These are phyloP conservation scores for Tylopilus sp. DNA, from an alignment of 768 basidiomycete species.

Conservation along the genomic window DNA sequence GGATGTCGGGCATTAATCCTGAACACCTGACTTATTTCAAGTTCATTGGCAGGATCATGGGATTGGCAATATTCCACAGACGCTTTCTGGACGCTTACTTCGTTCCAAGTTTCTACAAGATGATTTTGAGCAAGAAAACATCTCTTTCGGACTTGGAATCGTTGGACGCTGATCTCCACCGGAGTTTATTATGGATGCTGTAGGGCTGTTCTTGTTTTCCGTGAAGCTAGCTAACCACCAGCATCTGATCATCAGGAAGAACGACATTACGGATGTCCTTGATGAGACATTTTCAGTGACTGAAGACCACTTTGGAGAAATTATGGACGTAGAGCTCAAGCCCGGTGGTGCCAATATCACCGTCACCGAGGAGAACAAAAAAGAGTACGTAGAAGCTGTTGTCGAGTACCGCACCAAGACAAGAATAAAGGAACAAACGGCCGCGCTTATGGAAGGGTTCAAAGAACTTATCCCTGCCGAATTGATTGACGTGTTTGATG, in stretches of 20 bases:
- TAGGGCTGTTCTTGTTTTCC: slow-evolving; percentile 26
- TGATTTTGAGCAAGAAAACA: slow-evolving; percentile 62
- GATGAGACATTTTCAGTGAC: slow-evolving; percentile 71
- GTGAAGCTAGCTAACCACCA: neutral
- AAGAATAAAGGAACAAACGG: slow-evolving; percentile 80
- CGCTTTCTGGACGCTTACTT: slow-evolving; percentile 80
- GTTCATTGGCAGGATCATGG: slow-evolving; percentile 72
- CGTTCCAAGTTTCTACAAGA: slow-evolving; percentile 78
- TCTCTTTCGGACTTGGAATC: slow-evolving; percentile 63
- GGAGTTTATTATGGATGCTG: slow-evolving; percentile 75
- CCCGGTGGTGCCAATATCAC: slow-evolving; percentile 55
- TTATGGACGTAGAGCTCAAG: slow-evolving; percentile 63
- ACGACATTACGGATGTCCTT: slow-evolving; percentile 71
- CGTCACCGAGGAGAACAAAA: slow-evolving; percentile 75
- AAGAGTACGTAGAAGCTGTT: slow-evolving; percentile 72
- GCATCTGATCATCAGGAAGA: slow-evolving; percentile 44
- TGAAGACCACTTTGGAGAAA: slow-evolving; percentile 74
- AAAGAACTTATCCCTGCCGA: slow-evolving; percentile 82
- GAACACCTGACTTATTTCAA: slow-evolving; percentile 80
- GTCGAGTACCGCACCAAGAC: slow-evolving; percentile 82
- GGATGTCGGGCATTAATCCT: slow-evolving; percentile 70
- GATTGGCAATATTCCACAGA: slow-evolving; percentile 74
- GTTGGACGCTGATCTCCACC: slow-evolving; percentile 64
- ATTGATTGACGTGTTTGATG: slow-evolving; percentile 86
- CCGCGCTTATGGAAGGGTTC: slow-evolving; percentile 83